Percentiles rank a stretch among this genome's conserved stretches.
phyloP scores from a whole-genome alignment of 805 yeast genomes.

The Alloascoidea hylecoeti region DNA sequence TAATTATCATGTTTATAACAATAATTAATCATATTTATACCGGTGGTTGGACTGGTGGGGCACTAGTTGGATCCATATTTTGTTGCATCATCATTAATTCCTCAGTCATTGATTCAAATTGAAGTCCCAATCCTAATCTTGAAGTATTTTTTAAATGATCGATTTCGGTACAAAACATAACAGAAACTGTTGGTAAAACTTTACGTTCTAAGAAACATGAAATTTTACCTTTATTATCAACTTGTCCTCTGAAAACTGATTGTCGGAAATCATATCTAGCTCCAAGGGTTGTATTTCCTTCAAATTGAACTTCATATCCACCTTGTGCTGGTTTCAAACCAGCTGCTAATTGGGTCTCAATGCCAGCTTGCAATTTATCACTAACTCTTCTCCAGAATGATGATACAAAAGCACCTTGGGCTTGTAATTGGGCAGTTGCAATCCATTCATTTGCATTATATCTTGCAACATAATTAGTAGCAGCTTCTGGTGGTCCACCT shows the following conservation, averaged over 20 bases:
- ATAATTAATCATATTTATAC: no score
- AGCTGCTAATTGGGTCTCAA: constrained; percentile 70
- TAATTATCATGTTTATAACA: no score
- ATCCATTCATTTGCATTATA: constrained; percentile 85
- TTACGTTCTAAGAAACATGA: constrained; percentile 86
- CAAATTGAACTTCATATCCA: constrained; percentile 69
- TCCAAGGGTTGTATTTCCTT: constrained; percentile 88
- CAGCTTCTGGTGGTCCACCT: constrained; percentile 79
- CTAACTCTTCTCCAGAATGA: constrained; percentile 92
- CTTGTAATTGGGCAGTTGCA: constrained; percentile 86
- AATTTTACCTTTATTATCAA: constrained; percentile 86
- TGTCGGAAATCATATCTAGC: constrained; percentile 97
- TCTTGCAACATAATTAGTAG: constrained; percentile 80
- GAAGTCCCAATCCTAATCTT: constrained; percentile 86
- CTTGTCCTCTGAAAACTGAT: constrained; percentile 87
- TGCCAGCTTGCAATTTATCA: constrained; percentile 88
- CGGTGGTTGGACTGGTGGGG: no score
- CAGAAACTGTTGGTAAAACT: constrained; percentile 79
- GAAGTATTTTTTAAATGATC: constrained; percentile 75
- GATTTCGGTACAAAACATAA: constrained; percentile 82
- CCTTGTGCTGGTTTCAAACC: constrained; percentile 61
- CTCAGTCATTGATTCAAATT: constrained; percentile 91
- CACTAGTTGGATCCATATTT: constrained; percentile 3
- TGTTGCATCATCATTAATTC: constrained; percentile 53
- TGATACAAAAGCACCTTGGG: constrained; percentile 79